Conservation (phyloP, 1,284 basidiomycete species). For the Ganoderma boninense region DNA sequence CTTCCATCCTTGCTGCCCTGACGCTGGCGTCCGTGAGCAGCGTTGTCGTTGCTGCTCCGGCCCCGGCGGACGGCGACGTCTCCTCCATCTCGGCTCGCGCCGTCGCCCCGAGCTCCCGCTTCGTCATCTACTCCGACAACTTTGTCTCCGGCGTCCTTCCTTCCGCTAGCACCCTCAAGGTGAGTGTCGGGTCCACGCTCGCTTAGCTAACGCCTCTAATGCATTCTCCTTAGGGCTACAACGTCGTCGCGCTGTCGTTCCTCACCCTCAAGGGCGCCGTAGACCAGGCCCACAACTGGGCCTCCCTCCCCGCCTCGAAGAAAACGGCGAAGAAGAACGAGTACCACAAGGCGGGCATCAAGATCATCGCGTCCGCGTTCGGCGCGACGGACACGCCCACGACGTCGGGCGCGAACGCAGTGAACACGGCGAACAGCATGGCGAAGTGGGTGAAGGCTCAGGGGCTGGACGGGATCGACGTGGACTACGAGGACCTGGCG, state of each 20-base stretch:
- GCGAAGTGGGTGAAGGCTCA: constrained; percentile 46
- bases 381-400: constrained; percentile 61
- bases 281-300: constrained; percentile 25
- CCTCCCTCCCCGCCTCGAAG: constrained; percentile 21
- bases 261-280: constrained; percentile 19
- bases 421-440: constrained; percentile 52
- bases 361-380: constrained; percentile 56
- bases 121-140: constrained; percentile 28
- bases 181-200: background rate
- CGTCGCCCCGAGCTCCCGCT: constrained; percentile 21
- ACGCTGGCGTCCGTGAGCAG: constrained; percentile 29
- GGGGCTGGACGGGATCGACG: constrained; percentile 61
- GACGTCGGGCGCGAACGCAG: constrained; percentile 49
- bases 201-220: background rate
- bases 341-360: constrained; percentile 55
- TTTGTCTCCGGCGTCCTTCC: constrained; percentile 25
- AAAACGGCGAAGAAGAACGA: constrained; percentile 48
- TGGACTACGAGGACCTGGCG: constrained; percentile 64
- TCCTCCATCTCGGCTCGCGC: constrained; percentile 19
- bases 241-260: constrained; percentile 30
- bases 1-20: constrained; percentile 26
- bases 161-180: constrained; percentile 12
- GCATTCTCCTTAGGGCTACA: constrained; percentile 17
- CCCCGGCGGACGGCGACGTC: constrained; percentile 2
- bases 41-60: constrained; percentile 23